phyloP scores from a whole-genome alignment of 2,329 filamentous ascomycete genomes.

The Fusarium sp. region DNA sequence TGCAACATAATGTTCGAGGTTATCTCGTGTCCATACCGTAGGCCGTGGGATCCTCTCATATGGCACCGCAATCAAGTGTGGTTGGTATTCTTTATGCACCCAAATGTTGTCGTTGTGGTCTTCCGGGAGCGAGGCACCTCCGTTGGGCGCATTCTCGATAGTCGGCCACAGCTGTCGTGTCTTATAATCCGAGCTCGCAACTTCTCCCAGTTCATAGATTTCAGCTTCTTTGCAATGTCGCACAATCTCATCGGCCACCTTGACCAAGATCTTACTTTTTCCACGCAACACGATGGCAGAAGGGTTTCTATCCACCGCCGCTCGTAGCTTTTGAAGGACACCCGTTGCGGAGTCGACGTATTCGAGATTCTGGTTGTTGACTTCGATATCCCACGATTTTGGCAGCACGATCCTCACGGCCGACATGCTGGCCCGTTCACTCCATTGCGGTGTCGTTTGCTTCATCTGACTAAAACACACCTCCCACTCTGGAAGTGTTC shows the following conservation, averaged over 20 bases:
- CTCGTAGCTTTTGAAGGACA: slow-evolving; percentile 51
- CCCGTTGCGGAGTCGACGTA: slow-evolving; percentile 55
- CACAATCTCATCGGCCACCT: slow-evolving; percentile 54
- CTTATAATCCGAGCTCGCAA: slow-evolving; percentile 53
- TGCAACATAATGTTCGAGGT: slow-evolving; percentile 59
- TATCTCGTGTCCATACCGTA: slow-evolving; percentile 56
- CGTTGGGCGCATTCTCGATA: slow-evolving; percentile 49
- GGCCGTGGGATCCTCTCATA: slow-evolving; percentile 59
- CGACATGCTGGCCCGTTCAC: slow-evolving; percentile 52
- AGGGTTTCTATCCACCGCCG: slow-evolving; percentile 52
- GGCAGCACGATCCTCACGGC: slow-evolving; percentile 56
- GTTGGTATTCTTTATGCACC: slow-evolving; percentile 53
- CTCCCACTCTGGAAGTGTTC: slow-evolving; percentile 56
- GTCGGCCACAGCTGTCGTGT: slow-evolving; percentile 55
- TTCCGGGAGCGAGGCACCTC: slow-evolving; percentile 41
- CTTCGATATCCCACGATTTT: slow-evolving; percentile 52
- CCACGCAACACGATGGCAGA: slow-evolving; percentile 54
- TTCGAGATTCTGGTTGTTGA: slow-evolving; percentile 52
- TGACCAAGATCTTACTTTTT: slow-evolving; percentile 49
- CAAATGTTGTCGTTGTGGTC: slow-evolving; percentile 50
- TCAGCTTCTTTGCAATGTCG: slow-evolving; percentile 49
- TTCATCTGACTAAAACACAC: slow-evolving; percentile 56
- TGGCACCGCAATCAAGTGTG: slow-evolving; percentile 50
- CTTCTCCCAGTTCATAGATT: slow-evolving; percentile 56
- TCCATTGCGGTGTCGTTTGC: slow-evolving; percentile 53